These are phyloP conservation scores for Auriscalpium vulgare DNA, from an alignment of 768 basidiomycete genomes.

Conservation along the genomic window DNA sequence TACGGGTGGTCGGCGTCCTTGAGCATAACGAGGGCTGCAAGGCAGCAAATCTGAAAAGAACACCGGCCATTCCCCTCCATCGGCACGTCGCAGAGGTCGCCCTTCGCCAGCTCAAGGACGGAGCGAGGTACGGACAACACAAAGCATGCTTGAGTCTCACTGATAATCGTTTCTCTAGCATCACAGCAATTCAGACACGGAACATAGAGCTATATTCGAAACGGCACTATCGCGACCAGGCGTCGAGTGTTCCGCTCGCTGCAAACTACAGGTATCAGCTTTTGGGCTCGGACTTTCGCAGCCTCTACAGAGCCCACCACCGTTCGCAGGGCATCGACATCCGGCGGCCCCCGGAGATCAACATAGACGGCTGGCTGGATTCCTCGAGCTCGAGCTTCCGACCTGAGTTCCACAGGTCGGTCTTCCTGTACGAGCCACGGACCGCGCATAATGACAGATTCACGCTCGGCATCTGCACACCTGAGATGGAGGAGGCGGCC, in stretches of 20 bases:
- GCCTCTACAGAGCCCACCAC: slow-evolving; percentile 19
- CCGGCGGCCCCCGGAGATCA: slow-evolving; percentile 4
- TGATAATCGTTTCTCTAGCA: background rate
- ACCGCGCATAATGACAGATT: slow-evolving; percentile 18
- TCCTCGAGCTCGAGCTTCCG: slow-evolving; percentile 11
- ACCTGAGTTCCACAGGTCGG: slow-evolving; percentile 3
- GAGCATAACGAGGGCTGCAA: slow-evolving; percentile 24
- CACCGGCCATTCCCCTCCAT: slow-evolving; percentile 27
- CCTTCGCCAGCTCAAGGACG: slow-evolving; percentile 6
- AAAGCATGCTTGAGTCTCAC: background rate
- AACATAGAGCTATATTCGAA: background rate
- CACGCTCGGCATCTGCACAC: slow-evolving; percentile 25
- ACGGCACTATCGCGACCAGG: slow-evolving; percentile 3
- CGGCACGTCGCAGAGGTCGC: slow-evolving; percentile 22
- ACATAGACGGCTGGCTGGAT: slow-evolving; percentile 20
- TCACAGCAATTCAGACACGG: background rate
- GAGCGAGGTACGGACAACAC: background rate
- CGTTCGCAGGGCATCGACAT: slow-evolving; percentile 11
- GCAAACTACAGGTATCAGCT: slow-evolving; percentile 17
- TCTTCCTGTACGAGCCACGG: slow-evolving; percentile 23
- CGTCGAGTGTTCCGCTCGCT: background rate
- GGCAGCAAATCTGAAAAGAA: slow-evolving; percentile 8
- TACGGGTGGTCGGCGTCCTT: slow-evolving; percentile 19
- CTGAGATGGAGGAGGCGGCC: slow-evolving; percentile 15
- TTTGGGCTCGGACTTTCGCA: slow-evolving; percentile 13